Evolutionary conservation across 1,284 basidiomycete genomes (phyloP).

Genomic region (Microbotryomycetes sp.): DNA sequence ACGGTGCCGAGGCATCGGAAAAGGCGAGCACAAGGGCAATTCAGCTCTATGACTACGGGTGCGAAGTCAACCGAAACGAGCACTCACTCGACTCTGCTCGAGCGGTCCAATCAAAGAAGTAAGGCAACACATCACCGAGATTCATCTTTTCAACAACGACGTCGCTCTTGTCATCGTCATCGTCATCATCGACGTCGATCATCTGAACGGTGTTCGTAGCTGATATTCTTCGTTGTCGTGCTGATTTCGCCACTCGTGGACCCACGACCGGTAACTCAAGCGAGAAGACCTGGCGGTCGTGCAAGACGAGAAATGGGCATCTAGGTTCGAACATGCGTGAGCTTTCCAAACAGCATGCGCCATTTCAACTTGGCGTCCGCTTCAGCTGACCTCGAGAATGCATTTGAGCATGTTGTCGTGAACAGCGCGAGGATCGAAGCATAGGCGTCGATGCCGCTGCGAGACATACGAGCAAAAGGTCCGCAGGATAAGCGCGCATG

Average conservation of each 20-base stretch:
- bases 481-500: no score
- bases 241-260: not conserved
- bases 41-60: not conserved
- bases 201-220: no score
- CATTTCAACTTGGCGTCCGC: no score
- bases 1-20: not conserved
- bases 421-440: conserved; percentile 22
- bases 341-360: no score
- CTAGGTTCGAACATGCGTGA: not conserved
- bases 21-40: not conserved
- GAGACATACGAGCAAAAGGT: not conserved
- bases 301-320: not conserved
- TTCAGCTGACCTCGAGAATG: not conserved
- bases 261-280: not conserved
- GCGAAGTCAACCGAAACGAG: no score
- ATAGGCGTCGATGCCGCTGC: conserved; percentile 19
- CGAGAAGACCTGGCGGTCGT: not conserved
- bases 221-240: not conserved
- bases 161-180: not conserved
- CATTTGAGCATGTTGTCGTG: conserved; percentile 4
- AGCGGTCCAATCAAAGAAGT: not conserved
- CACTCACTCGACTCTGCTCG: not conserved
- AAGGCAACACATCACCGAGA: not conserved
- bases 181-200: not conserved
- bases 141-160: not conserved